These are phyloP conservation scores for Fusarium robinianum DNA, from an alignment of 2,329 filamentous ascomycete species.

Conservation along the genomic window DNA sequence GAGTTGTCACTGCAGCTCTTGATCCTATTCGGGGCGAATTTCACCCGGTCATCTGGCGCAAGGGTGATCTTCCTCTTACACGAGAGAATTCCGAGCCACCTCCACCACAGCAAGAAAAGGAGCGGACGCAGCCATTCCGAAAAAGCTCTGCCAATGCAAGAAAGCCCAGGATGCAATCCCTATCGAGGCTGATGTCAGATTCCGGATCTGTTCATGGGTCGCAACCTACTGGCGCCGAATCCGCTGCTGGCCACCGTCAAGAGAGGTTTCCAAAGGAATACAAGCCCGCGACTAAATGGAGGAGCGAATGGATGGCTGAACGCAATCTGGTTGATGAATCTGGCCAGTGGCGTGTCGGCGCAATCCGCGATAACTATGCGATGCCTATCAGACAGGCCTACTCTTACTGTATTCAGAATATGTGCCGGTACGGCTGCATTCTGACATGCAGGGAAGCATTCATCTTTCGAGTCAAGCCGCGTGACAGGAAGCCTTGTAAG, in stretches of 20 bases:
- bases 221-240: background rate
- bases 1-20: slow-evolving; percentile 18
- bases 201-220: slow-evolving; percentile 2
- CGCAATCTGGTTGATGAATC: slow-evolving; percentile 7
- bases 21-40: slow-evolving; percentile 10
- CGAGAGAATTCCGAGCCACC: slow-evolving; percentile 4
- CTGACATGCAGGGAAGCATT: slow-evolving; percentile 22
- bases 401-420: slow-evolving; percentile 19
- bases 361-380: background rate
- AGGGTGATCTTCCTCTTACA: slow-evolving; percentile 1
- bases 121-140: background rate
- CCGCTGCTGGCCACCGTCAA: background rate
- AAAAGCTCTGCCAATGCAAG: background rate
- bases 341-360: slow-evolving; percentile 2
- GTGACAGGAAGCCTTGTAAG: background rate
- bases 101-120: background rate
- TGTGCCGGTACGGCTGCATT: slow-evolving; percentile 27
- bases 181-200: slow-evolving; percentile 6
- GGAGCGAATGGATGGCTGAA: slow-evolving; percentile 8
- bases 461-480: slow-evolving; percentile 12
- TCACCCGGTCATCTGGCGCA: slow-evolving; percentile 15
- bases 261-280: slow-evolving; percentile 24
- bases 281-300: slow-evolving; percentile 19
- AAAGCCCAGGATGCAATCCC: background rate
- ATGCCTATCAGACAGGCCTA: slow-evolving; percentile 23